phyloP scores from a whole-genome alignment of 495 filamentous ascomycete genomes.

The Penicillium paradoxum region DNA sequence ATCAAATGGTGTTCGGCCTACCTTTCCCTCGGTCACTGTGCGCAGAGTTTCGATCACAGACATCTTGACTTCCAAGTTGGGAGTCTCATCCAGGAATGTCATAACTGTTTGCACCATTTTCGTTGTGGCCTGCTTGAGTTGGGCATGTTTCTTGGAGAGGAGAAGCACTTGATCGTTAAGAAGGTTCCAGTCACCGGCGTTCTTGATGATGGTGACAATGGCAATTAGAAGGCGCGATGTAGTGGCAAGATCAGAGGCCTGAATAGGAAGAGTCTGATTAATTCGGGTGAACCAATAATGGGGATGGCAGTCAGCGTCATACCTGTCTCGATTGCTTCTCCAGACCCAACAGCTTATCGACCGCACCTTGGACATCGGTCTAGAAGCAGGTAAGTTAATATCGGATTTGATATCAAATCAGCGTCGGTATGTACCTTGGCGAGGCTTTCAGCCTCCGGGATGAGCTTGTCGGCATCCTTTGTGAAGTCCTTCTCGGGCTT shows the following conservation, averaged over 20 bases:
- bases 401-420: neutral
- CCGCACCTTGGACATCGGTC: constrained; percentile 75
- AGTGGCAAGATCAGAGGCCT: constrained; percentile 93
- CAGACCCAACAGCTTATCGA: constrained; percentile 84
- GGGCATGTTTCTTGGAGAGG: constrained; percentile 98
- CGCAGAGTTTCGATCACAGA: constrained; percentile 90
- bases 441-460: constrained; percentile 82
- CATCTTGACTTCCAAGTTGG: constrained; percentile 78
- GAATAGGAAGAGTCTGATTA: constrained; percentile 7
- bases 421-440: constrained; percentile 59
- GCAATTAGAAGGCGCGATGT: constrained; percentile 81
- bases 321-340: constrained; percentile 98
- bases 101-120: constrained; percentile 98
- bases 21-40: constrained; percentile 97
- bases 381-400: constrained; percentile 30
- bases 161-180: constrained; percentile 94
- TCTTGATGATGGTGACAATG: constrained; percentile 91
- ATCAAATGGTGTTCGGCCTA: constrained; percentile 25
- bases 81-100: constrained; percentile 78
- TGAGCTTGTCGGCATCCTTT: constrained; percentile 85
- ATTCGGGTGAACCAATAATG: neutral
- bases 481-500: constrained; percentile 75
- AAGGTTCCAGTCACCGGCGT: constrained; percentile 84
- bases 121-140: constrained; percentile 97
- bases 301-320: constrained; percentile 15